Conservation (phyloP, 495 filamentous ascomycete species). For the Aspergillus kassunensis region DNA sequence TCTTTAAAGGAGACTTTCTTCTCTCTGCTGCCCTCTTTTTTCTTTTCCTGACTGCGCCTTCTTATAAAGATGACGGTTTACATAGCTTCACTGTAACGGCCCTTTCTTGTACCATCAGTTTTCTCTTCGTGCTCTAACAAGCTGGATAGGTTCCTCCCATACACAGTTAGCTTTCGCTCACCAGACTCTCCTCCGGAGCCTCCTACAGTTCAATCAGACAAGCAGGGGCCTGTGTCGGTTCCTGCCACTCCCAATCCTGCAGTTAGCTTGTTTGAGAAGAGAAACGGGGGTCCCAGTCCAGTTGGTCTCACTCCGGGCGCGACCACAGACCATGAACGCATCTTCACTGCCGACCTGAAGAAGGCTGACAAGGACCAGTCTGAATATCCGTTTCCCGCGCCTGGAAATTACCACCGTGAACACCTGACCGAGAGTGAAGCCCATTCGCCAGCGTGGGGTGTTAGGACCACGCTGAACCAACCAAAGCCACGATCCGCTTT, state of each 20-base stretch:
- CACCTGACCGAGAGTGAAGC: constrained; percentile 40
- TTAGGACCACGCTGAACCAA: constrained; percentile 60
- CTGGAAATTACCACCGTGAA: constrained; percentile 7
- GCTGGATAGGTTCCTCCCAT: constrained; percentile 70
- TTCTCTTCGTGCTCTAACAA: constrained; percentile 11
- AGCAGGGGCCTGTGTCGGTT: constrained; percentile 18
- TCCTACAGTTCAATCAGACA: constrained; percentile 32
- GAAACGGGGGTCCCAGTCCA: constrained; percentile 37
- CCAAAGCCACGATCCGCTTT: constrained; percentile 65
- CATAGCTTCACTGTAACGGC: constrained; percentile 73
- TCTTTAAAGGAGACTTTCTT: constrained; percentile 15
- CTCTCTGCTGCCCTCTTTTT: constrained; percentile 20
- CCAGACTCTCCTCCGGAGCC: constrained; percentile 23
- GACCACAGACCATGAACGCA: constrained; percentile 55
- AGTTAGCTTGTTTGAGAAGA: constrained; percentile 38
- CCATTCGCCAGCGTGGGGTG: constrained; percentile 60
- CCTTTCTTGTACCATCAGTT: not conserved
- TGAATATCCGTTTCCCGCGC: constrained; percentile 34
- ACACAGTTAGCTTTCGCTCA: constrained; percentile 74
- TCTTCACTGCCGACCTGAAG: constrained; percentile 47
- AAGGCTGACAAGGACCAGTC: constrained; percentile 27
- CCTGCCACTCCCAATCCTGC: constrained; percentile 37
- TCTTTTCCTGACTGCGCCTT: constrained; percentile 2
- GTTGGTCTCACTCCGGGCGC: constrained; percentile 52
- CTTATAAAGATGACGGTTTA: constrained; percentile 69